phyloP scores from a whole-genome alignment of 768 basidiomycete genomes.

The Lentinula boryana region DNA sequence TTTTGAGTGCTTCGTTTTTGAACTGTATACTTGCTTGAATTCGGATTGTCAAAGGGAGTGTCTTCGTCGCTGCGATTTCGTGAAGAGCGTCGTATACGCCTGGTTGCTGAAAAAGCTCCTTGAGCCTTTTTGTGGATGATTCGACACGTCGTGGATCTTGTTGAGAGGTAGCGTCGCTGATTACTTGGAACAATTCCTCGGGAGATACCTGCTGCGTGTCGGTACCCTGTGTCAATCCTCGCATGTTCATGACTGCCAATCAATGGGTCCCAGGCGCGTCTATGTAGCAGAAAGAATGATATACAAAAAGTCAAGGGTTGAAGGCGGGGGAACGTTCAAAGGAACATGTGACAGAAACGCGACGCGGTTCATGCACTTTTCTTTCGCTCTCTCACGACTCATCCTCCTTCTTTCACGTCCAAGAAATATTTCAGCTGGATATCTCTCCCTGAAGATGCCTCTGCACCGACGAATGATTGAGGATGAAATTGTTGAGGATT shows the following conservation, averaged over 20 bases:
- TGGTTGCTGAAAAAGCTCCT: conserved; percentile 58
- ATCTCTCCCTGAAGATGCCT: neutral
- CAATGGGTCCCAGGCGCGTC: neutral
- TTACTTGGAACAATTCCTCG: conserved; percentile 60
- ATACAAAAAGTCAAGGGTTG: no score
- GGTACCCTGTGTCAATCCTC: conserved; percentile 21
- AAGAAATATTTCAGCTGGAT: neutral
- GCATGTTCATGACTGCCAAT: neutral
- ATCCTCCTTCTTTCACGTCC: neutral
- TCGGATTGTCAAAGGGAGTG: conserved; percentile 60
- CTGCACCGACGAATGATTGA: neutral
- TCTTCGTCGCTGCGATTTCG: conserved; percentile 60
- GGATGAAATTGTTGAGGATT: conserved; percentile 54
- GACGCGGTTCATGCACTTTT: neutral
- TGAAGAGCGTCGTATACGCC: conserved; percentile 71
- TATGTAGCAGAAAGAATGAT: neutral
- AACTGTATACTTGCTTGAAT: conserved; percentile 85
- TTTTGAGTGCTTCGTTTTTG: conserved; percentile 69
- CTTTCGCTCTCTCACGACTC: neutral
- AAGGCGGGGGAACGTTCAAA: neutral
- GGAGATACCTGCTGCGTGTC: conserved; percentile 43
- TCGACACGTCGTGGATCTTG: conserved; percentile 47
- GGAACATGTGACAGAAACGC: neutral
- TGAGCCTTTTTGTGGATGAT: conserved; percentile 52
- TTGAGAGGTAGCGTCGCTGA: conserved; percentile 69